A percentile compares a stretch with the other conserved stretches of the same genome.
Evolutionary conservation across 2,329 filamentous ascomycete genomes (phyloP).

Genomic region (Cytospora leucostoma): DNA sequence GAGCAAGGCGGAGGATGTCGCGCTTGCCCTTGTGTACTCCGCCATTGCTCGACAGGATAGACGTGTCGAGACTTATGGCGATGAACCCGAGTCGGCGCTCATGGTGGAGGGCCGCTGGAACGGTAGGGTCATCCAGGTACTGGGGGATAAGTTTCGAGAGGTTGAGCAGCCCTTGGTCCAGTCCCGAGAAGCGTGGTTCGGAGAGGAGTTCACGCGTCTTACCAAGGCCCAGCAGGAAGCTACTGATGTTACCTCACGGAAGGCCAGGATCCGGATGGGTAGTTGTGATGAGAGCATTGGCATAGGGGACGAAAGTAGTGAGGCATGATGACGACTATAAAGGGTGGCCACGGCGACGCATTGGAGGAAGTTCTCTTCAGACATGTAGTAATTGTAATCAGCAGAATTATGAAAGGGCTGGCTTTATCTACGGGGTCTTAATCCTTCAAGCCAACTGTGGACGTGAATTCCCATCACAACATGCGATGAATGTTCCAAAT

Average conservation of each 20-base stretch:
- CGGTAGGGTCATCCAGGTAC: constrained; percentile 14
- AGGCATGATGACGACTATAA: neutral
- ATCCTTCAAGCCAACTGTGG: too few relatives aligned
- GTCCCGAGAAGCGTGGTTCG: neutral
- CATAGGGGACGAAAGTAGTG: neutral
- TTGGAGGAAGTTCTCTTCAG: too few relatives aligned
- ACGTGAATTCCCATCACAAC: too few relatives aligned
- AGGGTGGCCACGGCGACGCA: too few relatives aligned
- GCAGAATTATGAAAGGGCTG: too few relatives aligned
- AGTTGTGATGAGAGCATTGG: neutral
- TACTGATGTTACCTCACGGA: constrained; percentile 7
- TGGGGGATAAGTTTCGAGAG: constrained; percentile 10
- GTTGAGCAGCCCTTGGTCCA: constrained; percentile 4
- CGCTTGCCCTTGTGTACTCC: neutral
- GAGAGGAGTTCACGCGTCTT: constrained; percentile 1
- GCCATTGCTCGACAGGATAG: neutral
- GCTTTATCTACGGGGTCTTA: too few relatives aligned
- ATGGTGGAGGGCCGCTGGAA: constrained; percentile 6
- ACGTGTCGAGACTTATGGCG: constrained; percentile 4
- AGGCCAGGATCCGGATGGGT: constrained; percentile 3
- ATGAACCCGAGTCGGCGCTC: neutral
- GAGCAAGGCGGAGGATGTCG: constrained; percentile 4
- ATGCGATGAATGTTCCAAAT: too few relatives aligned
- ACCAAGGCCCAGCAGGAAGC: constrained; percentile 5
- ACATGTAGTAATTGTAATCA: too few relatives aligned